Percentiles rank a stretch among this genome's conserved stretches.
Evolutionary conservation across 148 eudicot genomes (phyloP).

Genomic region (Pharnaceum exiguum): DNA sequence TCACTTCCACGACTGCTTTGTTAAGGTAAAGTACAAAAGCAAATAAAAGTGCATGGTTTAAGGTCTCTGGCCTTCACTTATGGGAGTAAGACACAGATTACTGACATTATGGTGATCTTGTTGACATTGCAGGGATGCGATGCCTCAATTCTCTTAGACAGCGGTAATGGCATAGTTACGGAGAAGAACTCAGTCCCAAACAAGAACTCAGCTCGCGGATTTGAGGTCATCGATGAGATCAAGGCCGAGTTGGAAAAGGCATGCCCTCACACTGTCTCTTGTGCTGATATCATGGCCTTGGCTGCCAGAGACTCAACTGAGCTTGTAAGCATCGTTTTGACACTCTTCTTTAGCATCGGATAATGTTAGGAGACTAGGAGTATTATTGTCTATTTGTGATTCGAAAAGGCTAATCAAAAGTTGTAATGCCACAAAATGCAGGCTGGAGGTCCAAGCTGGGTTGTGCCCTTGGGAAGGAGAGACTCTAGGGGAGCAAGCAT

Average conservation of each 20-base stretch:
- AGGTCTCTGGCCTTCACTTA: no score
- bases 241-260: conserved; percentile 67
- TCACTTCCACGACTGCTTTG: conserved; percentile 87
- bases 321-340: conserved; percentile 33
- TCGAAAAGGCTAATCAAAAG: not conserved
- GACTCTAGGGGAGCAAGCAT: conserved; percentile 72
- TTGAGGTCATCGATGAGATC: conserved; percentile 71
- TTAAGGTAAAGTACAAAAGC: conserved; percentile 36
- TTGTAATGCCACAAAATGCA: conserved; percentile 7
- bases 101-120: not conserved
- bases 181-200: conserved; percentile 72
- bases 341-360: no score
- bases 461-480: conserved; percentile 79
- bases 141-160: conserved; percentile 73
- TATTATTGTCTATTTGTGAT: no score
- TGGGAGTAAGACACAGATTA: not conserved
- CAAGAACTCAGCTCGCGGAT: conserved; percentile 68
- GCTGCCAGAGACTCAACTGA: conserved; percentile 79
- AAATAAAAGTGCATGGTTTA: no score
- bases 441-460: conserved; percentile 91
- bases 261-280: conserved; percentile 80
- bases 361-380: no score
- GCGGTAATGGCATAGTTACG: conserved; percentile 43
- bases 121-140: conserved; percentile 63
- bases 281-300: conserved; percentile 70